Conservation (phyloP, 257 asterid genomes). For the Forsythia suspensa region DNA sequence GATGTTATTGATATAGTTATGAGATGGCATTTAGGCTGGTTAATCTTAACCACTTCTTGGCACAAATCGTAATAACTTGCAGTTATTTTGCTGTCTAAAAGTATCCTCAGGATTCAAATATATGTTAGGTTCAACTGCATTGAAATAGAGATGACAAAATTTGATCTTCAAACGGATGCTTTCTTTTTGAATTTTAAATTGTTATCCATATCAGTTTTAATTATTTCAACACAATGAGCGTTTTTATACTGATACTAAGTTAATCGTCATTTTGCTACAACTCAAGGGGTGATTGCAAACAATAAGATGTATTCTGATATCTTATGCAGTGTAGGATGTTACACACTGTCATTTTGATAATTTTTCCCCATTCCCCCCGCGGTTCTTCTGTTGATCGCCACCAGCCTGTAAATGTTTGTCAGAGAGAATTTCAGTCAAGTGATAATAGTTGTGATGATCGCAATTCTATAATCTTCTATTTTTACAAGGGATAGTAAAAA, state of each 20-base stretch:
- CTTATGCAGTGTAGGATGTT: constrained; percentile 1
- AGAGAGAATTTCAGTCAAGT: neutral
- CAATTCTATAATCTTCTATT: neutral
- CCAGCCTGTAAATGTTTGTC: constrained; percentile 9
- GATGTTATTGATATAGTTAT: constrained; percentile 5
- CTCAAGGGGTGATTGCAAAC: constrained; percentile 1
- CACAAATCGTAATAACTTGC: neutral
- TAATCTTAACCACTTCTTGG: neutral
- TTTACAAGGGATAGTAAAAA: neutral
- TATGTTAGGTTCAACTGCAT: neutral
- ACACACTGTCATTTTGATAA: neutral
- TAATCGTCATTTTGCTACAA: neutral
- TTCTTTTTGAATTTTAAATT: neutral
- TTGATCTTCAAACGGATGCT: neutral
- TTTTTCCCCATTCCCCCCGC: neutral
- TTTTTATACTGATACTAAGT: neutral
- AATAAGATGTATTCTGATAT: neutral
- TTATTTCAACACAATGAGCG: neutral
- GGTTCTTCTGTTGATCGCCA: neutral
- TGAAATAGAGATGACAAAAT: neutral
- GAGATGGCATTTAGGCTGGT: neutral
- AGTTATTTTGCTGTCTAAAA: neutral
- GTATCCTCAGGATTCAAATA: neutral
- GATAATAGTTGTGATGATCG: neutral
- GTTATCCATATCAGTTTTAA: neutral